Base-by-base conservation (phyloP, 495 filamentous ascomycete species). In the Aspergillus steynii region DNA sequence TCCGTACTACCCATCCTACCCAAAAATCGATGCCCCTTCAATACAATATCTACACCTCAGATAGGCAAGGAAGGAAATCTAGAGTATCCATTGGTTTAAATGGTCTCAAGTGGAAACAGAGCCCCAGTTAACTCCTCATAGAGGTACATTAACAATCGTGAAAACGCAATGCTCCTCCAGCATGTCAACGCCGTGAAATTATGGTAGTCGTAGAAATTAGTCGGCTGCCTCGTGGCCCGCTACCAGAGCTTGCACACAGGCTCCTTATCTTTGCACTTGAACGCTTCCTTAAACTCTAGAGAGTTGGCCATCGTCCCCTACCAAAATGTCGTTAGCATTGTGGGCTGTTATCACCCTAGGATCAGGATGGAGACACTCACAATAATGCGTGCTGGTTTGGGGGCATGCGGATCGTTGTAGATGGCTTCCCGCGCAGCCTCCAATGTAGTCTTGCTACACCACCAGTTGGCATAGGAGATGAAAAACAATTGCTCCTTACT, bases 401-500 rank as follows among this genome's bases (percentile, higher is more conserved):
- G 89, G 2, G 86, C 80, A 71, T 91, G 89, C 0, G 83, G 83
- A 69, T 90, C 88, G 29, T 77, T 83, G 59, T 85, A 85, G 60
- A 88, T 83, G 10, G 73, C 68, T 49, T 82, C 74, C 51, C 83
- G 75, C 0, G 84, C 85, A 14, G 80, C 72, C 63, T 85, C 85
- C 25, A 79, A 78, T 12, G 84, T 84, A 12, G 69, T 77, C 75
- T 89, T 89, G 27, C 82, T 79, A 71, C 89, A 92, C 87, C 88
- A 91, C 80, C 78, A 83, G 57, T 83, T 90, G 20, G 68, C 82
- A 61, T 86, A 90, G 0, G 80, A 80, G 47, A 91, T 77, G 60
- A 90, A 92, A 76, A 92, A 91, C 25, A 92, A 73, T 70, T 92
- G 89, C 55, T 90, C 85, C 62, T 89, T 86, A 31, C 80, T 84